Base-by-base conservation (phyloP, 2,329 filamentous ascomycete genomes). In the Clarireedia sp. region DNA sequence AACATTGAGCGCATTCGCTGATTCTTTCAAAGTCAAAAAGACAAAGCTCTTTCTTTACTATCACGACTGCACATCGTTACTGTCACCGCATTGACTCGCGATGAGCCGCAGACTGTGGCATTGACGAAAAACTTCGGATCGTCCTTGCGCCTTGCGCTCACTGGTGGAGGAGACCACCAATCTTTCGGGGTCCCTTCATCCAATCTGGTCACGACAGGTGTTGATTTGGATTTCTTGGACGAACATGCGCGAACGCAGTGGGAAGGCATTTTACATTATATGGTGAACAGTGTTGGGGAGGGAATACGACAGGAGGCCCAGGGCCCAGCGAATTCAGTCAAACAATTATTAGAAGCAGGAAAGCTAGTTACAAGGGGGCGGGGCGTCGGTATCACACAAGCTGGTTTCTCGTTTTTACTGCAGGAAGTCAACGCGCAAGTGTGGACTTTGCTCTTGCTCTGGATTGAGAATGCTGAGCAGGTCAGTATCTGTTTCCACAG, bases 351-450 rank as follows among this genome's bases (percentile, higher is more conserved):
- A 48, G 78, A 90, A 62, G 81, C 83, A 1, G 94, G 94, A 3
- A 81, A 86, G 51, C 81, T 97, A 8, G 90, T 99, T 19, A 85
- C 90, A 67, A 72, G 75, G 40, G 72, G 75, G 2, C 68, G 68
- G 45, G 74, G 76, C 12, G 78, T 90, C 9, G 82, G 81, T 53
- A 99, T 99, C 65, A 99, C 94, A 0, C 86, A 96, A 68, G 84
- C 89, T 2, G 94, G 94, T 7, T 99, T 99, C 69, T 91, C 89
- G 0, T 99, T 99, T 67, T 77, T 99, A 55, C 77, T 99, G 8
- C 92, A 97, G 66, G 92, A 96, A 67, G 86, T 92, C 57, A 97
- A 96, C 69, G 90, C 92, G 0, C 94, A 99, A 71, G 90, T 99
- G 37, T 99, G 94, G 94, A 94, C 90, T 24, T 77, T 99, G 47